Evolutionary conservation across 1,284 basidiomycete genomes (phyloP).

Genomic region (Tilletia caries): DNA sequence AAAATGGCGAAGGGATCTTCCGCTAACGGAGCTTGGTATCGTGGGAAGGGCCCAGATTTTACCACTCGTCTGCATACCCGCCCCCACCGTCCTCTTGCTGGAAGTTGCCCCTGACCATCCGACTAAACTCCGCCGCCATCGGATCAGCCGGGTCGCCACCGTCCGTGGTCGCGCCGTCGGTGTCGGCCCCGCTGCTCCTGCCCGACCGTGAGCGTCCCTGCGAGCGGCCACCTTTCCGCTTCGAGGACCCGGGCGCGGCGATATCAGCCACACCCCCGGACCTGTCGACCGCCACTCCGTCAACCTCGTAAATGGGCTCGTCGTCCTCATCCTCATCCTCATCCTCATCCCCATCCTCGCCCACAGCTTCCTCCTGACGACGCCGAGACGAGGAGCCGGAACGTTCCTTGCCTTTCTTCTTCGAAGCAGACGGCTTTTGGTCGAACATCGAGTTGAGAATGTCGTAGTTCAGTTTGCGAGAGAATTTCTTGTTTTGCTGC

Average conservation of each 20-base stretch:
- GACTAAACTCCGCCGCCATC: not conserved
- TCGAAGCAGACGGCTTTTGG: not conserved
- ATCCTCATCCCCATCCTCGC: not conserved
- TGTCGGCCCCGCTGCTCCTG: slow-evolving; percentile 4
- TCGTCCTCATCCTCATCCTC: slow-evolving; percentile 5
- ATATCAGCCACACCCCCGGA: too few relatives aligned
- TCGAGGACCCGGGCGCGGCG: too few relatives aligned
- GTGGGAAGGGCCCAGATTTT: too few relatives aligned
- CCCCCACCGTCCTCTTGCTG: not conserved
- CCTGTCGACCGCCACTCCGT: not conserved
- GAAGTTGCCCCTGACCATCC: not conserved
- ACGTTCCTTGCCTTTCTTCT: not conserved
- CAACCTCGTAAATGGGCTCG: not conserved
- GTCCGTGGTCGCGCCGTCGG: not conserved
- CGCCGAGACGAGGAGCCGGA: not conserved
- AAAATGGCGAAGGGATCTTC: too few relatives aligned
- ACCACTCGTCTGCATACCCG: not conserved
- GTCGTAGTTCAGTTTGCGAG: slow-evolving; percentile 51
- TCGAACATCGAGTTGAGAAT: slow-evolving; percentile 46
- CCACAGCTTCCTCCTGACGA: not conserved
- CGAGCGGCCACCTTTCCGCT: not conserved
- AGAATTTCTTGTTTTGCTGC: slow-evolving; percentile 45
- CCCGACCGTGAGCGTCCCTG: not conserved
- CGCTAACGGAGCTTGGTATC: too few relatives aligned
- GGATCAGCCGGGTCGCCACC: not conserved